Percentiles rank a stretch among this genome's conserved stretches.
phyloP scores from a whole-genome alignment of 148 eudicot species.

The Camellia granthamiana region DNA sequence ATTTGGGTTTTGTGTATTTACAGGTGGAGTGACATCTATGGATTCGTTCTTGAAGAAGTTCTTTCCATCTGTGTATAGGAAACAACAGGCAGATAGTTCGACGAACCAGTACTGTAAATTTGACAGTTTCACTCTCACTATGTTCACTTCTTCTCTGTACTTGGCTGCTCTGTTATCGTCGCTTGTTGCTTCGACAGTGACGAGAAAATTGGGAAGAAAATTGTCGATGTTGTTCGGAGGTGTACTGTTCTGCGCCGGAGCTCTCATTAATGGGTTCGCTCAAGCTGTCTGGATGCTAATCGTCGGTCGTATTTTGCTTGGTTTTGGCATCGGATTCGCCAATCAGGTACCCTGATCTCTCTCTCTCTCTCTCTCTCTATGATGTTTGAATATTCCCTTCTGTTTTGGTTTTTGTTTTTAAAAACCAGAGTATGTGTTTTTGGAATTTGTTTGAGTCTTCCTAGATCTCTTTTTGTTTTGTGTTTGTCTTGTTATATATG shows the following conservation, averaged over 20 bases:
- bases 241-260: not conserved
- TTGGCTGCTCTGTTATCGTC: slow-evolving; percentile 28
- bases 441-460: not conserved
- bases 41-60: slow-evolving; percentile 18
- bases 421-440: no score
- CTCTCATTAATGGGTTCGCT: not conserved
- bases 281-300: not conserved
- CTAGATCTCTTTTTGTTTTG: not conserved
- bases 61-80: slow-evolving; percentile 23
- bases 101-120: slow-evolving; percentile 34
- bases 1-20: not conserved
- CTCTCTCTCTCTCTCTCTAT: not conserved
- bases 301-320: slow-evolving; percentile 17
- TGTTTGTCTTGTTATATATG: not conserved
- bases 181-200: not conserved
- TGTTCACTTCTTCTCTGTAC: slow-evolving; percentile 31
- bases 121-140: slow-evolving; percentile 24
- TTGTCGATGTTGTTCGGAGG: not conserved
- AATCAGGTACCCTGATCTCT: slow-evolving; percentile 31
- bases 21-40: slow-evolving; percentile 37
- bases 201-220: not conserved
- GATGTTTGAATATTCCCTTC: no score
- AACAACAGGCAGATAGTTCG: slow-evolving; percentile 13
- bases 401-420: no score
- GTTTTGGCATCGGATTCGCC: slow-evolving; percentile 44